Conservation (phyloP, 2,329 filamentous ascomycete genomes). For the Ceratocystis albifundus region DNA sequence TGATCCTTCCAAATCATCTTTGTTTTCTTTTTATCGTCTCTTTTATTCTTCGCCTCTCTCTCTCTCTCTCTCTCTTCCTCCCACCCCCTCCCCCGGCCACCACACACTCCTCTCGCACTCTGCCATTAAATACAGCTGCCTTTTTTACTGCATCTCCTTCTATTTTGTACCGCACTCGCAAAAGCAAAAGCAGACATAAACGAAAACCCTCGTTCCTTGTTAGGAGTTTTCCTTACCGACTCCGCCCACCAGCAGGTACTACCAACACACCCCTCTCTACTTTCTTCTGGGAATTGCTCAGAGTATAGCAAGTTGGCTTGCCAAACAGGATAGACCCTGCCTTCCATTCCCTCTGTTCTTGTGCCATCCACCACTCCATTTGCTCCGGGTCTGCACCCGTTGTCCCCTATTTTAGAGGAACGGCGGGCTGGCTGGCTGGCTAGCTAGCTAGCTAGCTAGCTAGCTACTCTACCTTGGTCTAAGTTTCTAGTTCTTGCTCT, state of each 20-base stretch:
- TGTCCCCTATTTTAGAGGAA: not conserved
- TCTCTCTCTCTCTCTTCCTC: not conserved
- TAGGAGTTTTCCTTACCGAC: not conserved
- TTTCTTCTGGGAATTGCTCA: not conserved
- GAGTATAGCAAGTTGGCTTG: not conserved
- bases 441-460: too few relatives aligned
- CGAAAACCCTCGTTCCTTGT: not conserved
- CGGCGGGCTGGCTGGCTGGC: not conserved
- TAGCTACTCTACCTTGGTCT: not conserved
- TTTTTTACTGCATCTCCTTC: not conserved
- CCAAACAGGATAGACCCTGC: not conserved
- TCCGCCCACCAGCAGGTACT: not conserved
- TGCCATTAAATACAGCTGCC: not conserved
- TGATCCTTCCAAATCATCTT: not conserved
- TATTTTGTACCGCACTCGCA: not conserved
- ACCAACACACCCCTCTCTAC: not conserved
- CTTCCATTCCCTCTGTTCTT: not conserved
- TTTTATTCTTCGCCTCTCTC: not conserved
- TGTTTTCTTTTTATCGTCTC: not conserved
- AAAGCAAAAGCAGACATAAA: not conserved
- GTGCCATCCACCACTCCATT: not conserved
- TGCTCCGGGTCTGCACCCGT: not conserved
- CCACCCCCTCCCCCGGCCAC: not conserved
- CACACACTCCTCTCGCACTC: not conserved
- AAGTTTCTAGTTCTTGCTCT: not conserved